These are phyloP conservation scores for Candida xyloterini DNA, from an alignment of 805 yeast species.

Conservation along the genomic window DNA sequence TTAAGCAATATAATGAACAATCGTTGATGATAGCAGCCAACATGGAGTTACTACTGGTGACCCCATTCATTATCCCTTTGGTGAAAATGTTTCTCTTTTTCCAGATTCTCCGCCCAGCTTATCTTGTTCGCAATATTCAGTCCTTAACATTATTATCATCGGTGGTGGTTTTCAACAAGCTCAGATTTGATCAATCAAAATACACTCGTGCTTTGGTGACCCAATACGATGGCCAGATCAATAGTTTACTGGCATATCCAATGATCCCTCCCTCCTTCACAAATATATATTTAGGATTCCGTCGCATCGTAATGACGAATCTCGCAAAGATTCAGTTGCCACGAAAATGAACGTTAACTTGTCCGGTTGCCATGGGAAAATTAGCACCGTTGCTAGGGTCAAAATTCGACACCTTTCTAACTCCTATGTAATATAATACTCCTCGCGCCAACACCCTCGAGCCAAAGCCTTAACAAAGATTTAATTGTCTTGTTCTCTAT, in stretches of 20 bases:
- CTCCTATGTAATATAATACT: constrained; percentile 4
- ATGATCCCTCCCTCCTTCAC: constrained; percentile 35
- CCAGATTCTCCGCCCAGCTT: constrained; percentile 31
- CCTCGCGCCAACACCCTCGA: constrained; percentile 11
- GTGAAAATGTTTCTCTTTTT: constrained; percentile 41
- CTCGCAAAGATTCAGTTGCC: constrained; percentile 17
- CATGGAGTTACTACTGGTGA: constrained; percentile 42
- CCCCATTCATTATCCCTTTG: constrained; percentile 39
- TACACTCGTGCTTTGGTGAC: constrained; percentile 50
- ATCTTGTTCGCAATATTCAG: constrained; percentile 29
- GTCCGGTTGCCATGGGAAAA: background rate
- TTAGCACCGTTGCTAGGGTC: background rate
- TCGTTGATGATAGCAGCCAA: constrained; percentile 44
- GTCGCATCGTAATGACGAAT: constrained; percentile 8
- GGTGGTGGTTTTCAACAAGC: constrained; percentile 54
- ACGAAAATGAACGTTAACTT: background rate
- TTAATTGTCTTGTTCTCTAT: constrained; percentile 10
- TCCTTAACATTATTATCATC: constrained; percentile 40
- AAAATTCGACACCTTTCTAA: background rate
- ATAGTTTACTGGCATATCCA: constrained; percentile 34
- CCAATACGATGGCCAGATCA: constrained; percentile 43
- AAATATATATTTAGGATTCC: constrained; percentile 8
- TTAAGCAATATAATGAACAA: constrained; percentile 40
- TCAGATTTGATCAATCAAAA: constrained; percentile 56
- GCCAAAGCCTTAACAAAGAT: constrained; percentile 5